A percentile compares a stretch with the other conserved stretches of the same genome.
These are phyloP conservation scores for Papiliotrema laurentii DNA, from an alignment of 1,284 basidiomycete species.

Conservation along the genomic window DNA sequence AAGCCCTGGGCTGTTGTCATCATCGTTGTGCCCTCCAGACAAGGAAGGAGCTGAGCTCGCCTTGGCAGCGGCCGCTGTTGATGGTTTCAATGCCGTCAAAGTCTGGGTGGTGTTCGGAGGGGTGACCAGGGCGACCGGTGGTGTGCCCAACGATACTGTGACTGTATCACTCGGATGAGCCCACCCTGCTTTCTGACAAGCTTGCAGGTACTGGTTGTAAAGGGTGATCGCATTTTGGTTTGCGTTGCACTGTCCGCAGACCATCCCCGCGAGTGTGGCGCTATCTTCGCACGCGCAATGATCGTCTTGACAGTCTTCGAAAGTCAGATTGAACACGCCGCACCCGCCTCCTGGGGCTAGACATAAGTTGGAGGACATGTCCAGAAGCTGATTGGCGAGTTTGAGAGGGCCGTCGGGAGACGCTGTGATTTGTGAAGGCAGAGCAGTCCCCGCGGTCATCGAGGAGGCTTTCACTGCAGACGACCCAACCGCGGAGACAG, in stretches of 20 bases:
- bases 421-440: no score
- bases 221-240: background rate
- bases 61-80: no score
- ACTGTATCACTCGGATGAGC: slow-evolving; percentile 5
- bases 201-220: slow-evolving; percentile 3
- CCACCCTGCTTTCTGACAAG: background rate
- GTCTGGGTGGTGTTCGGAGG: no score
- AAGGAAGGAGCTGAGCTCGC: no score
- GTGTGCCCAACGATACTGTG: background rate
- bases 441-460: no score
- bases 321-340: background rate
- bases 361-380: background rate
- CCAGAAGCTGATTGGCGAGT: background rate
- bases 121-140: no score
- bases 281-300: slow-evolving; percentile 1
- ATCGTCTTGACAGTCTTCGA: background rate
- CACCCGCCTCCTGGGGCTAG: slow-evolving; percentile 2
- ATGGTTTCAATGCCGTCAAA: no score
- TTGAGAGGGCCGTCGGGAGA: no score
- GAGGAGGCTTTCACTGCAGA: no score
- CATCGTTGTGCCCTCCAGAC: no score
- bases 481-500: no score
- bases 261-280: slow-evolving; percentile 4
- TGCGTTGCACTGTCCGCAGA: slow-evolving; percentile 1
- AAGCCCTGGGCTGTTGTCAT: no score